Evolutionary conservation across 805 yeast species (phyloP), one percentile per base, ranked within the genome.

Genomic region (Yarrowia sp.): DNA sequence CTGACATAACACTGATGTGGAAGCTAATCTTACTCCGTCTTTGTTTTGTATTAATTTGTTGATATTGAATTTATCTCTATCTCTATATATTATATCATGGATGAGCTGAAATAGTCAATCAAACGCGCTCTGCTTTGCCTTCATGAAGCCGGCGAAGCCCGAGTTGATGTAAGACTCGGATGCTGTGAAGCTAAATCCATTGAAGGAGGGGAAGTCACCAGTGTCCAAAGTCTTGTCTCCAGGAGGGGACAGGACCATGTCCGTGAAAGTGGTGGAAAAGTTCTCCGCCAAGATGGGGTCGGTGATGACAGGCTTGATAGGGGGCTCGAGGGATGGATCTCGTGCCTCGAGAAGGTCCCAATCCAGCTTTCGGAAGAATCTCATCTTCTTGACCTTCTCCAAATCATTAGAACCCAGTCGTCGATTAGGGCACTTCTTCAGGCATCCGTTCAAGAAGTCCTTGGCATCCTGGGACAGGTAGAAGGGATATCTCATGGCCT

Each of bases 221-320:
- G 56, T 38, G n/a, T 48, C 67, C 5, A 49, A 40, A 2, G n/a
- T n/a, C 22, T 38, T 63, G 19, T 46, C 67, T 5, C 41, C 56
- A 36, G 67, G 43, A 8, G 79, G 80, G 19, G 79, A 73, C 46
- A 82, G 64, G 1, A 73, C 80, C 88, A 90, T 83, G 9, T 83
- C 83, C 0, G 97, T 92, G 78, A 92, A 92, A 70, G 90, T 93
- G 10, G 83, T 78, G 71, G 91, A 91, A 75, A 92, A 92, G 74
- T 92, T 92, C 75, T 92, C 97, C 0, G 97, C 97, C 68, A 89
- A 75, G 56, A 82, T 87, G 32, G 96, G 94, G 74, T 91, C 87
- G 0, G 96, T 89, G 52, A 92, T 85, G 7, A 91, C 78, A 0
- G 97, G 97, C n/a, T 87, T 79, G 43, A 92, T 88, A 0, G 97